phyloP scores from a whole-genome alignment of 768 basidiomycete species.

The Lactarius indigo region DNA sequence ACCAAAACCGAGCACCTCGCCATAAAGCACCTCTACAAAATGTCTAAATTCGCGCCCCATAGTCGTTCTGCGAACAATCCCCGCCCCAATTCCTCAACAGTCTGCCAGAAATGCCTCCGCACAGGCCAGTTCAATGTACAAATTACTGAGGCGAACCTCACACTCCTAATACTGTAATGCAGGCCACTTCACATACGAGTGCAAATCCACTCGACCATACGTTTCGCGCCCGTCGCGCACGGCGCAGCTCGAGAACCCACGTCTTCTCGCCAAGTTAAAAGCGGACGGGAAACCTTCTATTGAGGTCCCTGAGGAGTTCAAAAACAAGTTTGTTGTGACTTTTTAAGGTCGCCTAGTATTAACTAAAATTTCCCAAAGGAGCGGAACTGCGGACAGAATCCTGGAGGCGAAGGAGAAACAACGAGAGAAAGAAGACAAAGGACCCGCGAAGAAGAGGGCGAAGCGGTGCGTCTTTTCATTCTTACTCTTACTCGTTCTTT shows the following conservation, averaged over 20 bases:
- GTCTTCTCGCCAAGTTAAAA: conserved; percentile 60
- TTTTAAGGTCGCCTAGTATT: not conserved
- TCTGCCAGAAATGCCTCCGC: conserved; percentile 81
- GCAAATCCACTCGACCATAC: conserved; percentile 78
- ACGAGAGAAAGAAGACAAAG: conserved; percentile 43
- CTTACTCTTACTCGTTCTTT: conserved; percentile 5
- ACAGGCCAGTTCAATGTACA: conserved; percentile 43
- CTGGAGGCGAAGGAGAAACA: conserved; percentile 80
- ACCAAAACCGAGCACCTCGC: not conserved
- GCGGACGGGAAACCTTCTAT: conserved; percentile 71
- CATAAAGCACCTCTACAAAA: conserved; percentile 28
- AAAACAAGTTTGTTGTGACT: conserved; percentile 55
- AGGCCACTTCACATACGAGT: conserved; percentile 93
- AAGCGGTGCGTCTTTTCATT: conserved; percentile 32
- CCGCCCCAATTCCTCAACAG: conserved; percentile 57
- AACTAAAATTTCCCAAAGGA: conserved; percentile 37
- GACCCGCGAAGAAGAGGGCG: conserved; percentile 29
- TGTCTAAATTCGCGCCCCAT: conserved; percentile 84
- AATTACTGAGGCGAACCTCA: not conserved
- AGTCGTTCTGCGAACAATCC: conserved; percentile 57
- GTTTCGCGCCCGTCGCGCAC: conserved; percentile 87
- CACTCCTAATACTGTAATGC: not conserved
- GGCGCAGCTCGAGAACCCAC: conserved; percentile 79
- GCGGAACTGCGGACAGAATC: conserved; percentile 81
- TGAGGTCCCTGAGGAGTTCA: conserved; percentile 90